Evolutionary conservation across 257 asterid genomes (phyloP), one percentile per base, ranked within the genome.

Genomic region (Solanum etuberosum): DNA sequence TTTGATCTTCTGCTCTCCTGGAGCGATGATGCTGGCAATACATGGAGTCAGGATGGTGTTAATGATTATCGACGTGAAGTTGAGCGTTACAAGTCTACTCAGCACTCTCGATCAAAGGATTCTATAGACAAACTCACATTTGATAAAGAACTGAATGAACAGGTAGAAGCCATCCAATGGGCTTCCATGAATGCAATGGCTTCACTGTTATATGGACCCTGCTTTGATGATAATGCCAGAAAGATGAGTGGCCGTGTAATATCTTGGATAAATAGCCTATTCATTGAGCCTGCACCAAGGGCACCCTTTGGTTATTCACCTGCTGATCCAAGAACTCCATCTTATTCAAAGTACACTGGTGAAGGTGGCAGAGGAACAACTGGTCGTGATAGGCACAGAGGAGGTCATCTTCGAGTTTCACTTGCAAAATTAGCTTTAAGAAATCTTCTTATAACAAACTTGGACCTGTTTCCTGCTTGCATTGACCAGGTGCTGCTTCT

Each of bases 111-210:
- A 77, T 97, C 99, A 54, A 97, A 97, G 88, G 99, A 97, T 91
- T 97, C 99, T 31, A 92, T 94, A 5, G 99, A 97, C 90, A 96
- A 95, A 90, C 93, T 97, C 86, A 94, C 99, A 87, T 97, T 97
- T 89, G 99, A 97, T 90, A 96, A 93, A 89, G 99, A 97, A 88
- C 86, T 97, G 92, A 87, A 93, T 73, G 99, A 97, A 91, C 99
- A 97, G 92, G 98, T 97, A 35, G 99, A 97, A 90, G 98, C 98
- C 86, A 96, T 97, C 89, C 99, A 97, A 88, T 96, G 99, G 99
- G 98, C 99, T 83, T 95, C 99, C 88, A 96, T 97, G 99, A 95
- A 96, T 88, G 99, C 99, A n/a, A 95, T 97, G 99, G 99, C 99
- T 81, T 96, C 99, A 57, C 94, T 97, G 71, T 90, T 97, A 77